phyloP scores from a whole-genome alignment of 1,139 yeast genomes.

The Magnusiomyces clavatus region DNA sequence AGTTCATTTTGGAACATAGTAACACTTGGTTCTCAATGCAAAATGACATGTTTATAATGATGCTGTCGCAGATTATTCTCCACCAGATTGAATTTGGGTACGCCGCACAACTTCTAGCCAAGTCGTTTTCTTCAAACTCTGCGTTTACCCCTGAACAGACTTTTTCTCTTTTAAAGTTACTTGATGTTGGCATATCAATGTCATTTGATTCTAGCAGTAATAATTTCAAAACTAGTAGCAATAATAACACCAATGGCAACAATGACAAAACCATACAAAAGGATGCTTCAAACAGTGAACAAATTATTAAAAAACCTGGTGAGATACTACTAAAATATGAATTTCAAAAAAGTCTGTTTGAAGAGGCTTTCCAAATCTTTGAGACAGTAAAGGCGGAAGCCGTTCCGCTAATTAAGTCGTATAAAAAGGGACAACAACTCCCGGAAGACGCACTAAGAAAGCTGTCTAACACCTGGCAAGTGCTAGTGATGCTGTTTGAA shows the following conservation, averaged over 20 bases:
- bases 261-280: no score
- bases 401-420: background rate
- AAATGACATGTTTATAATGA: slow-evolving; percentile 11
- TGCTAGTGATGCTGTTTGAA: slow-evolving; percentile 1
- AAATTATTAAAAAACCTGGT: background rate
- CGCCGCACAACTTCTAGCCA: slow-evolving; percentile 6
- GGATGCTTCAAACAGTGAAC: background rate
- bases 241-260: no score
- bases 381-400: background rate
- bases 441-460: slow-evolving; percentile 7
- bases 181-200: background rate
- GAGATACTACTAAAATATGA: background rate
- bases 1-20: slow-evolving; percentile 16
- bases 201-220: background rate
- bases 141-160: background rate
- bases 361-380: background rate
- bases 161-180: background rate
- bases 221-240: no score
- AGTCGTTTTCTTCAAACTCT: background rate
- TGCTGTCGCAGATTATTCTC: slow-evolving; percentile 14
- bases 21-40: slow-evolving; percentile 18
- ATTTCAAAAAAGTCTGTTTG: slow-evolving; percentile 1
- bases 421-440: slow-evolving; percentile 3
- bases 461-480: slow-evolving; percentile 12
- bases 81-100: slow-evolving; percentile 13